Percentiles rank a stretch among this genome's conserved stretches.
phyloP scores from a whole-genome alignment of 805 yeast species.

The Candida boidinii region DNA sequence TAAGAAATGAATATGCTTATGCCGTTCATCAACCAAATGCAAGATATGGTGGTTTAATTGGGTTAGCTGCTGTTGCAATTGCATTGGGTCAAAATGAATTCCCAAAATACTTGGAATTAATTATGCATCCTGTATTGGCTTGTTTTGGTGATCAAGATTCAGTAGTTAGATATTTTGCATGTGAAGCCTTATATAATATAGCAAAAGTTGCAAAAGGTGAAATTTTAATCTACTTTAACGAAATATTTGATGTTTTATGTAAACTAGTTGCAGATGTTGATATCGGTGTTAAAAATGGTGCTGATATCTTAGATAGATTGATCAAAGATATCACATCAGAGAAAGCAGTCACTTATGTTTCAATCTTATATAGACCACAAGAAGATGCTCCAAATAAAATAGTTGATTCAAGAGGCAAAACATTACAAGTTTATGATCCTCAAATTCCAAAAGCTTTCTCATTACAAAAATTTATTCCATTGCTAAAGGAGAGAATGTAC shows the following conservation, averaged over 20 bases:
- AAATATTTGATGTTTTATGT: constrained; percentile 88
- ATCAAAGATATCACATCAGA: constrained; percentile 94
- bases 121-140: constrained; percentile 87
- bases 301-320: constrained; percentile 82
- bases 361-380: constrained; percentile 41
- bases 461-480: constrained; percentile 78
- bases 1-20: constrained; percentile 70
- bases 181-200: constrained; percentile 90
- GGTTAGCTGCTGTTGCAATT: constrained; percentile 91
- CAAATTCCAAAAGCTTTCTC: constrained; percentile 68
- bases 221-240: constrained; percentile 83
- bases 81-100: constrained; percentile 84
- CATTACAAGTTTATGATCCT: constrained; percentile 48
- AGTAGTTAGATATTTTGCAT: constrained; percentile 93
- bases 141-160: constrained; percentile 97
- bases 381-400: constrained; percentile 26
- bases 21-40: constrained; percentile 81
- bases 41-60: constrained; percentile 92
- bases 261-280: constrained; percentile 87
- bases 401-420: constrained; percentile 49
- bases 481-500: constrained; percentile 84
- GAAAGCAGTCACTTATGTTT: constrained; percentile 81
- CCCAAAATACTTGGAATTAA: constrained; percentile 72
- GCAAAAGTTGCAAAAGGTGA: constrained; percentile 97
- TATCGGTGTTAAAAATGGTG: constrained; percentile 88